Percentiles rank a stretch among this genome's conserved stretches.
These are phyloP conservation scores for Ceratocystis diversiconidia DNA, from an alignment of 2,329 filamentous ascomycete genomes.

Conservation along the genomic window DNA sequence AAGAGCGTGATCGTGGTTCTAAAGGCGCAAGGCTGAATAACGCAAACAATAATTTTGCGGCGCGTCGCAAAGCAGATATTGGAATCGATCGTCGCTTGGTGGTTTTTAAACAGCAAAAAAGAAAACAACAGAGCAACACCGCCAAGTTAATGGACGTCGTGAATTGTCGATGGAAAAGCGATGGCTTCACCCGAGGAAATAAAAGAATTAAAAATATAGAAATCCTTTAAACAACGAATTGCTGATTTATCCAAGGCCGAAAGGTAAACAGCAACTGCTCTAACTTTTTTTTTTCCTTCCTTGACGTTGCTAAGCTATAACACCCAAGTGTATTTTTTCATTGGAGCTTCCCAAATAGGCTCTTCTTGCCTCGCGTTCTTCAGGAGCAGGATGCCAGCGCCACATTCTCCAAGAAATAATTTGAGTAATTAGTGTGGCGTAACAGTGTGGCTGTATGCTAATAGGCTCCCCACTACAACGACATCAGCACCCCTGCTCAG, in stretches of 20 bases:
- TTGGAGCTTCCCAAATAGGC: background rate
- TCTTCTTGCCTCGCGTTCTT: constrained; percentile 11
- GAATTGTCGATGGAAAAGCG: background rate
- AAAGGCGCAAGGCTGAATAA: constrained; percentile 11
- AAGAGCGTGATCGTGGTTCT: background rate
- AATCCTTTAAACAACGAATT: background rate
- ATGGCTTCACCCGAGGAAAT: background rate
- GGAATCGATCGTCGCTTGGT: background rate
- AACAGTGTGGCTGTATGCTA: background rate
- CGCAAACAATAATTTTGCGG: background rate
- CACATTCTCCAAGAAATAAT: constrained; percentile 3
- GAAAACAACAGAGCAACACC: background rate
- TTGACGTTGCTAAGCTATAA: background rate
- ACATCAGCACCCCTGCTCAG: background rate
- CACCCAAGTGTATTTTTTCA: background rate
- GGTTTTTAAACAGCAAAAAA: background rate
- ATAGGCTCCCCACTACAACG: background rate
- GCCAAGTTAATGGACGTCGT: background rate
- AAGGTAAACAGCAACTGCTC: constrained; percentile 1
- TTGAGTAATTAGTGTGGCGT: background rate
- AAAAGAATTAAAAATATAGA: background rate
- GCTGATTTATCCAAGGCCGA: background rate
- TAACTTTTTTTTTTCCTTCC: background rate
- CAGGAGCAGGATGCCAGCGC: background rate
- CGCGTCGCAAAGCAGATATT: background rate